Percentiles rank a stretch among this genome's conserved stretches.
phyloP scores from a whole-genome alignment of 306 rosid species.

The Inga oerstediana region DNA sequence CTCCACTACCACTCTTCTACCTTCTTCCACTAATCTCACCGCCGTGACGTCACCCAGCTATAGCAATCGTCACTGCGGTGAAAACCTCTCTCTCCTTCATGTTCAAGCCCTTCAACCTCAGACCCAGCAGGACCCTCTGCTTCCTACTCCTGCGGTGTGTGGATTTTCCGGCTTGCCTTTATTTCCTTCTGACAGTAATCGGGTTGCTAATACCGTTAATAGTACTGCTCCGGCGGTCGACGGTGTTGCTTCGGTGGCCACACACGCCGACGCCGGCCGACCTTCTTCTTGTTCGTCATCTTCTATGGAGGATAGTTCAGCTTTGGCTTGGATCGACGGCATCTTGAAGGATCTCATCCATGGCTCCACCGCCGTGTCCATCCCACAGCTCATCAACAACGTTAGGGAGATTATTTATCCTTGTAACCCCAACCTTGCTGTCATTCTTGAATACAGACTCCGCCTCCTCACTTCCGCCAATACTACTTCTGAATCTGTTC shows the following conservation, averaged over 20 bases:
- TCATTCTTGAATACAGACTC: conserved; percentile 83
- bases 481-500: conserved; percentile 18
- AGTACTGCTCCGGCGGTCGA: conserved; percentile 2
- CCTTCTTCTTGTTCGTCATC: conserved; percentile 26
- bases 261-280: neutral
- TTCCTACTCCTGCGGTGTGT: conserved; percentile 63
- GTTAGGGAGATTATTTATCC: conserved; percentile 91
- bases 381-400: conserved; percentile 89
- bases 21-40: conserved; percentile 50
- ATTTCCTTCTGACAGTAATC: conserved; percentile 68
- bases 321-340: conserved; percentile 87
- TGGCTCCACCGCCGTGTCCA: conserved; percentile 74
- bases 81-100: conserved; percentile 34
- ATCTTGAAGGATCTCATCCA: conserved; percentile 84
- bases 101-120: conserved; percentile 25
- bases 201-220: neutral
- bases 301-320: conserved; percentile 66
- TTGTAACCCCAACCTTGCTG: conserved; percentile 90
- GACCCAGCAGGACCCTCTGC: conserved; percentile 38
- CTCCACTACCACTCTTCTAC: conserved; percentile 68
- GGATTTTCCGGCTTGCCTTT: conserved; percentile 93
- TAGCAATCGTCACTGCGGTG: conserved; percentile 26
- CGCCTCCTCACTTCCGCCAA: conserved; percentile 53
- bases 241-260: conserved; percentile 19
- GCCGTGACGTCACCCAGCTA: conserved; percentile 54